Percentiles rank a stretch among this genome's conserved stretches.
Evolutionary conservation across 2,329 filamentous ascomycete species (phyloP).

Genomic region (Fusarium circinatum): DNA sequence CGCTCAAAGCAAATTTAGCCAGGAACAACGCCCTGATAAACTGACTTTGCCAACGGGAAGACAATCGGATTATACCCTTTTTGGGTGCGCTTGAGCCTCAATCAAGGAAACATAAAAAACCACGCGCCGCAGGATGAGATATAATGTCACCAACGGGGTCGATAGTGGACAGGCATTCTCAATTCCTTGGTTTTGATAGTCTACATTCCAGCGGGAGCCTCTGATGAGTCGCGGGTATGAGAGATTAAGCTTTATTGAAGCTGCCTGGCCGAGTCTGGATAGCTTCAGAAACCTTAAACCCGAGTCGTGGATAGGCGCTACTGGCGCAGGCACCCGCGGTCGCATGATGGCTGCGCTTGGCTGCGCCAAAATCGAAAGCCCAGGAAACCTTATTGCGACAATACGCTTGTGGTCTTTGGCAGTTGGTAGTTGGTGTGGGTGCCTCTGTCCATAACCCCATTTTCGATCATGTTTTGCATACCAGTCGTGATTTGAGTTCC

Average conservation of each 20-base stretch:
- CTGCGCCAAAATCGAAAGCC: slow-evolving; percentile 3
- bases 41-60: background rate
- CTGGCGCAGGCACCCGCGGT: slow-evolving; percentile 33
- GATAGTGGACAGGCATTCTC: background rate
- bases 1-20: background rate
- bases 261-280: background rate
- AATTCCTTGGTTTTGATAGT: slow-evolving; percentile 13
- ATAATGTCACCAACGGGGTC: slow-evolving; percentile 4
- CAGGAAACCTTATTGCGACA: slow-evolving; percentile 23
- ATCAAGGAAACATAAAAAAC: slow-evolving; percentile 7
- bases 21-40: background rate
- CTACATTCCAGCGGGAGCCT: slow-evolving; percentile 20
- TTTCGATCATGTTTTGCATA: slow-evolving; percentile 12
- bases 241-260: slow-evolving; percentile 21
- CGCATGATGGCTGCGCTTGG: background rate
- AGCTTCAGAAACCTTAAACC: slow-evolving; percentile 30
- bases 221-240: background rate
- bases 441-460: background rate
- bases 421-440: background rate
- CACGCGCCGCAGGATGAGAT: slow-evolving; percentile 2
- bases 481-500: slow-evolving; percentile 28
- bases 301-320: slow-evolving; percentile 8
- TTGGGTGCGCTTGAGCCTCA: slow-evolving; percentile 1
- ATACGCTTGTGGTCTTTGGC: background rate
- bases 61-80: slow-evolving; percentile 5